A percentile compares a stretch with the other conserved stretches of the same genome.
phyloP scores from a whole-genome alignment of 2,329 filamentous ascomycete genomes.

The Kalmusia sp. region DNA sequence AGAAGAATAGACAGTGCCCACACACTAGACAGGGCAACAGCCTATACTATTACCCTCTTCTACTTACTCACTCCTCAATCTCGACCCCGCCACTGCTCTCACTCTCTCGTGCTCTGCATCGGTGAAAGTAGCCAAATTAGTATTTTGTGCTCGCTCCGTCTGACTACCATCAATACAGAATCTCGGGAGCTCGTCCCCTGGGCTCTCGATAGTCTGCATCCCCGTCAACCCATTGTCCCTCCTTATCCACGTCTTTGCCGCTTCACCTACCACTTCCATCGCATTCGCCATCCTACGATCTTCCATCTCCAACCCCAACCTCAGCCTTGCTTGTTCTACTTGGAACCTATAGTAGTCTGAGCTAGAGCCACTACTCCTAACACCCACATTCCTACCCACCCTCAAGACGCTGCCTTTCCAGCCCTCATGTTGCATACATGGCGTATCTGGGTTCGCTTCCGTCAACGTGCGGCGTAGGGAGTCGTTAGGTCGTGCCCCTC shows the following conservation, averaged over 20 bases:
- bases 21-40: too few species aligned
- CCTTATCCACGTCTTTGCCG: conserved; percentile 1
- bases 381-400: conserved; percentile 7
- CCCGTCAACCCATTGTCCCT: conserved; percentile 18
- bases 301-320: conserved; percentile 49
- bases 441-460: conserved; percentile 9
- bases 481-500: background rate
- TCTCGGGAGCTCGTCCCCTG: conserved; percentile 4
- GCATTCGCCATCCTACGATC: conserved; percentile 23
- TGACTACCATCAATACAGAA: too few species aligned
- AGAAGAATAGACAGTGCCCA: too few species aligned
- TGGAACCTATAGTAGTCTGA: conserved; percentile 33
- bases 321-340: conserved; percentile 44
- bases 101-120: background rate
- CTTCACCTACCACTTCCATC: background rate
- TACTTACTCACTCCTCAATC: background rate
- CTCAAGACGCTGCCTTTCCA: conserved; percentile 1
- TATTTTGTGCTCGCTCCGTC: background rate
- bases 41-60: too few species aligned
- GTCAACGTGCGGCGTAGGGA: conserved; percentile 1
- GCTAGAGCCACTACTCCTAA: conserved; percentile 27
- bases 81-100: conserved; percentile 8
- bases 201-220: conserved; percentile 8
- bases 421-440: background rate
- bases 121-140: background rate